These are phyloP conservation scores for Salix purpurea DNA, from an alignment of 345 rosid genomes.

Conservation along the genomic window DNA sequence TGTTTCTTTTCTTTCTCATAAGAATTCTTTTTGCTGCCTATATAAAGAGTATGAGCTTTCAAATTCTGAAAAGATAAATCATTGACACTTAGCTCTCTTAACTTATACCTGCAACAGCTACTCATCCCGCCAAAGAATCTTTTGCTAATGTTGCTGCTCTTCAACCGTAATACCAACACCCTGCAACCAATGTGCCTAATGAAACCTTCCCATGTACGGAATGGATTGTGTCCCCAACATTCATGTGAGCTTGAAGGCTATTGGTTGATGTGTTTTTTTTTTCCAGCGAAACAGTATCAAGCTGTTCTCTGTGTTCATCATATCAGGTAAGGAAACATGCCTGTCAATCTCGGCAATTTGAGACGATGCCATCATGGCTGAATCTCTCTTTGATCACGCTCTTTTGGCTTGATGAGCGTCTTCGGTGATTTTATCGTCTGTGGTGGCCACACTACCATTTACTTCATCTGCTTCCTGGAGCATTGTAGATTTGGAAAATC, in stretches of 20 bases:
- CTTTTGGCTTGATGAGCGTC: conserved; percentile 10
- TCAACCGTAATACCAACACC: not conserved
- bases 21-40: not conserved
- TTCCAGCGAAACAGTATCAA: not conserved
- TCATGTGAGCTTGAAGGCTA: not conserved
- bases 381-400: conserved; percentile 10
- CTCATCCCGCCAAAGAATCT: not conserved
- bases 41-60: not conserved
- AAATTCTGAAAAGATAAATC: not conserved
- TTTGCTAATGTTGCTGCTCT: not conserved
- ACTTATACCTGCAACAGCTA: not conserved
- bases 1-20: not conserved
- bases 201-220: not conserved
- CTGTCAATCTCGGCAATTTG: not conserved
- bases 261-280: too few relatives aligned
- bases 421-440: conserved; percentile 20
- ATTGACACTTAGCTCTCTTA: not conserved
- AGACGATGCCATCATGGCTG: not conserved
- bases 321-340: not conserved
- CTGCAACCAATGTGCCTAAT: not conserved
- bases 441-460: not conserved
- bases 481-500: not conserved
- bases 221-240: not conserved
- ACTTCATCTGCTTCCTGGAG: conserved; percentile 22
- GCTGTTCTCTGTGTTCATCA: conserved; percentile 3